A percentile compares a stretch with the other conserved stretches of the same genome.
These are phyloP conservation scores for Globisporangium orthogonon DNA, from an alignment of 352 stramenopile genomes.

Conservation along the genomic window DNA sequence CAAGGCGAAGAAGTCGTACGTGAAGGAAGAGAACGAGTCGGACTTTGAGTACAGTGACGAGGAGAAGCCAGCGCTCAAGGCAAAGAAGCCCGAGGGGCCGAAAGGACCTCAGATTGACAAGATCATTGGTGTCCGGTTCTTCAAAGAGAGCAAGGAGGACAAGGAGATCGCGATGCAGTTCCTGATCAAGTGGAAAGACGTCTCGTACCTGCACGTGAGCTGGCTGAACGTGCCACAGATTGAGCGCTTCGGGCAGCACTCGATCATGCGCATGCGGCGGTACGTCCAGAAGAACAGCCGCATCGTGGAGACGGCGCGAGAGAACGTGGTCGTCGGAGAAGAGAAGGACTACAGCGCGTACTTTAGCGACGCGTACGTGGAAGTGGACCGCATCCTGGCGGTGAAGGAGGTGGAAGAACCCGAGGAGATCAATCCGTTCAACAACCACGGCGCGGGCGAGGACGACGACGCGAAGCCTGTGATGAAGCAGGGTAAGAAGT, in stretches of 20 bases:
- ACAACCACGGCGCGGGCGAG: slow-evolving; percentile 36
- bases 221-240: slow-evolving; percentile 96
- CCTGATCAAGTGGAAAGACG: slow-evolving; percentile 98
- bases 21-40: slow-evolving; percentile 69
- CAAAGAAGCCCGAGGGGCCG: slow-evolving; percentile 27
- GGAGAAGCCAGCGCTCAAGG: slow-evolving; percentile 28
- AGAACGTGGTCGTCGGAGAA: slow-evolving; percentile 65
- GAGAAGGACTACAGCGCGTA: slow-evolving; percentile 78
- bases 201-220: slow-evolving; percentile 96
- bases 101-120: slow-evolving; percentile 90
- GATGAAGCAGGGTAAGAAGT: slow-evolving; percentile 85
- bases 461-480: slow-evolving; percentile 30
- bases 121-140: slow-evolving; percentile 88
- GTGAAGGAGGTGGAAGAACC: slow-evolving; percentile 75
- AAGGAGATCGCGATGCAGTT: slow-evolving; percentile 91
- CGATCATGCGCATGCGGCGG: slow-evolving; percentile 77
- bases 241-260: slow-evolving; percentile 75
- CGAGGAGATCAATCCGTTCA: slow-evolving; percentile 65
- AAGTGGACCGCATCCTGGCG: slow-evolving; percentile 79
- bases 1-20: slow-evolving; percentile 83
- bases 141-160: slow-evolving; percentile 39
- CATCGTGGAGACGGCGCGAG: slow-evolving; percentile 64
- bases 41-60: slow-evolving; percentile 68
- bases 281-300: slow-evolving; percentile 87
- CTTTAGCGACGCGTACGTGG: slow-evolving; percentile 78